phyloP scores from a whole-genome alignment of 495 filamentous ascomycete species.

The Thermochaetoides thermophila region DNA sequence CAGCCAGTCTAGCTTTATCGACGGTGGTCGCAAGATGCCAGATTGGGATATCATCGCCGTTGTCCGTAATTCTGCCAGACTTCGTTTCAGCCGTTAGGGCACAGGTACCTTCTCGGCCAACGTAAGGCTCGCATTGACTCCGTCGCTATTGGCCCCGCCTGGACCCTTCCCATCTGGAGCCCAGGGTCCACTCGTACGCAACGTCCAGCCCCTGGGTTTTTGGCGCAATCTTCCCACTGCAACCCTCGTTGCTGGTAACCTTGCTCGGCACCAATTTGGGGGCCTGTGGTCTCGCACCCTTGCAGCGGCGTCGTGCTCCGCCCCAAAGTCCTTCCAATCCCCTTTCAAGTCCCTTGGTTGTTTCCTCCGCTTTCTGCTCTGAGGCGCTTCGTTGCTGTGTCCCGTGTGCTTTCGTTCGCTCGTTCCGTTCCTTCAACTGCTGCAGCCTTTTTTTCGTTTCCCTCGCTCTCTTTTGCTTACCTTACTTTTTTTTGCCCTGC shows the following conservation, averaged over 20 bases:
- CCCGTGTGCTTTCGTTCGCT: slow-evolving; percentile 12
- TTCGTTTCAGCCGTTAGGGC: too few species aligned
- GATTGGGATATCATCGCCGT: too few species aligned
- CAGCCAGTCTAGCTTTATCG: too few species aligned
- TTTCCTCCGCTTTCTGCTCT: slow-evolving; percentile 10
- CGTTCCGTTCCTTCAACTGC: slow-evolving; percentile 8
- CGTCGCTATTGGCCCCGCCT: too few species aligned
- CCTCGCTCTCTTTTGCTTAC: slow-evolving; percentile 3
- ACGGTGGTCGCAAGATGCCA: too few species aligned
- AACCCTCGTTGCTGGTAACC: slow-evolving; percentile 4
- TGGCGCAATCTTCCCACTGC: slow-evolving; percentile 19
- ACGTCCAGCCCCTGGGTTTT: slow-evolving; percentile 5
- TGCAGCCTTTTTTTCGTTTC: slow-evolving; percentile 6
- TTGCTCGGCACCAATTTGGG: too few species aligned
- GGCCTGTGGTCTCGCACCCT: slow-evolving; percentile 15
- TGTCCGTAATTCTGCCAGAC: too few species aligned
- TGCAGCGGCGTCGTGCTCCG: slow-evolving; percentile 22
- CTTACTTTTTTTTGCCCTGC: slow-evolving; percentile 1
- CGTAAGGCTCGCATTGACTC: too few species aligned
- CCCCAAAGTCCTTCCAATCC: slow-evolving; percentile 13
- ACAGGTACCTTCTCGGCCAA: too few species aligned
- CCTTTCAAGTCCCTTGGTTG: slow-evolving; percentile 14
- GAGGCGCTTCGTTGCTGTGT: slow-evolving; percentile 5
- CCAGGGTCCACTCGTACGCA: slow-evolving; percentile 1
- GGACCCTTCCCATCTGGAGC: too few species aligned